Conservation (phyloP, 192 early-diverging fungal genomes). For the Oehlia diaphana region DNA sequence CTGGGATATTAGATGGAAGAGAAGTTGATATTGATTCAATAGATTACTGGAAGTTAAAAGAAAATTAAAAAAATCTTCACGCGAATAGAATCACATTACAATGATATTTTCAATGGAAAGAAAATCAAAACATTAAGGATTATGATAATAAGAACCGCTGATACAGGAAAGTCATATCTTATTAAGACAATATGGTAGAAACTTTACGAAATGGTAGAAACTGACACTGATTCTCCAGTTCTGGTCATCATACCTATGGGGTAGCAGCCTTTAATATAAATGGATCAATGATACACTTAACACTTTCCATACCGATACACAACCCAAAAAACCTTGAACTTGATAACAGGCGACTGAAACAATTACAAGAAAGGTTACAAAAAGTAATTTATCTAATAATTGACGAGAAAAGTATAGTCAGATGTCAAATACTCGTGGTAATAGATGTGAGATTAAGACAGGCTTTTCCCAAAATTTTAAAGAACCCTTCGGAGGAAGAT, state of each 20-base stretch:
- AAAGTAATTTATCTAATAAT: not conserved
- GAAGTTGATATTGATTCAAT: no score
- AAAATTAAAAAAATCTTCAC: no score
- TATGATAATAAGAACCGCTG: not conserved
- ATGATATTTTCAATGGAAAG: not conserved
- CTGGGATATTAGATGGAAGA: no score
- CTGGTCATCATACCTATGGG: not conserved
- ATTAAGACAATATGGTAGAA: not conserved
- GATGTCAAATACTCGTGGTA: not conserved
- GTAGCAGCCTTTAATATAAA: not conserved
- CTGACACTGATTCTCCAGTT: not conserved
- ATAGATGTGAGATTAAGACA: not conserved
- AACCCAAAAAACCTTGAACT: not conserved
- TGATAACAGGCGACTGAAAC: not conserved
- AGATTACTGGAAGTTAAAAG: no score
- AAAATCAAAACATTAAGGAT: not conserved
- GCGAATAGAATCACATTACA: not conserved
- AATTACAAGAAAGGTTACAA: not conserved
- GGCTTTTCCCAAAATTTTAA: not conserved
- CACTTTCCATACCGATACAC: not conserved
- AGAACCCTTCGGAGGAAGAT: not conserved
- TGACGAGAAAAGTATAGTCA: not conserved
- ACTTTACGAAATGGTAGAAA: not conserved
- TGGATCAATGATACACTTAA: not conserved
- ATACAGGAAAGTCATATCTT: not conserved